Conservation (phyloP, 129 eudicot species). For the Chrysanthemum makinoi region DNA sequence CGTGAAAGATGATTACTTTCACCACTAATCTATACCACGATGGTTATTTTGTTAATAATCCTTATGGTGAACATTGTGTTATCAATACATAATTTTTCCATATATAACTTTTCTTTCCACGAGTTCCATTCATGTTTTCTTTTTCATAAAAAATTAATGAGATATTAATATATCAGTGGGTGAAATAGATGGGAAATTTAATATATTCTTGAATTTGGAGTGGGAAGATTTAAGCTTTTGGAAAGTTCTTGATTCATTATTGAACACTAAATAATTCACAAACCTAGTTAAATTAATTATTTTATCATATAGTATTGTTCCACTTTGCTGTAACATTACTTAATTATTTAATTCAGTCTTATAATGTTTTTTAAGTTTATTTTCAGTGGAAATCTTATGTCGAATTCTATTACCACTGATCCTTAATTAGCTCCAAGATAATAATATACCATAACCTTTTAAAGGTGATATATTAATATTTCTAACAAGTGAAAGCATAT, state of each 20-base stretch:
- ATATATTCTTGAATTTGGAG: neutral
- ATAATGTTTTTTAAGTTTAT: neutral
- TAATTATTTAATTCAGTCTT: constrained; percentile 12
- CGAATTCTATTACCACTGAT: neutral
- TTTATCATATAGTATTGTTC: constrained; percentile 24
- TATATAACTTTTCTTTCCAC: constrained; percentile 5
- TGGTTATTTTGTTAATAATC: no score
- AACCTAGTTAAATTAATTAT: neutral
- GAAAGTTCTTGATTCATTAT: constrained; percentile 29
- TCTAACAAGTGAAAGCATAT: no score
- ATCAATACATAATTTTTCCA: neutral
- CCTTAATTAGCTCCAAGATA: neutral
- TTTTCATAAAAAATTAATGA: neutral
- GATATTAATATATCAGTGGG: neutral
- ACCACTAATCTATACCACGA: no score
- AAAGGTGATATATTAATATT: neutral
- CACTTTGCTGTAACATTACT: constrained; percentile 28
- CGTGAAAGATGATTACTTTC: no score
- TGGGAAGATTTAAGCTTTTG: constrained; percentile 24
- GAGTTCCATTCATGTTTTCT: constrained; percentile 13
- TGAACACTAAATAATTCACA: constrained; percentile 14
- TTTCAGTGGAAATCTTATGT: constrained; percentile 18
- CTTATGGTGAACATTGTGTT: no score
- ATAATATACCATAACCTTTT: constrained; percentile 2
- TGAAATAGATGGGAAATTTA: neutral